Base-by-base conservation (phyloP, 768 basidiomycete species). In the Austroboletus eburneus region DNA sequence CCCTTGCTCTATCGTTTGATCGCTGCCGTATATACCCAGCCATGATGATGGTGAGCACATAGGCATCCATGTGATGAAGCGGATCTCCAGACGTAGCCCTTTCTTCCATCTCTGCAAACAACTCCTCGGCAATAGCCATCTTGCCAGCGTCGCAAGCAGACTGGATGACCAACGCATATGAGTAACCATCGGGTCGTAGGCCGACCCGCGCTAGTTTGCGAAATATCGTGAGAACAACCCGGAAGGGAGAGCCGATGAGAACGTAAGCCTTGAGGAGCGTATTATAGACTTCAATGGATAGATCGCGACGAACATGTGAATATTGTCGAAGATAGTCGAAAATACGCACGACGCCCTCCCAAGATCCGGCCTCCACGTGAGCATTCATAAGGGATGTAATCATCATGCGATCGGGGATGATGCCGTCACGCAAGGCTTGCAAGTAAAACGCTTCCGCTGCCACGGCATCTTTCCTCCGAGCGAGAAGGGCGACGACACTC, bases 181-280 rank as follows among this genome's bases (percentile, higher is more conserved):
- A 83, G 55, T 76, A 72, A 5, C 56, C 63, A 52, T 85, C 77
- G 0, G 90, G 86, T 32, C 72, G 71, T 14, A 85, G 59, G 3
- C 76, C 75, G 7, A 70, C 61, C 30, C 68, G 57, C 46, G 71
- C 64, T 46, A 91, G 67, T 43, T 71, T 74, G 36, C 73, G 68
- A 66, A 92, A 91, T 29, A 89, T 58, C 4, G 69, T 63, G 22
- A 78, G 69, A 33, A 92, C 83, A 22, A 79, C 62, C 25, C 65
- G 63, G 55, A 86, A 87, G 0, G 93, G 91, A 2, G 89, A 80
- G 21, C 87, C 90, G 29, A 89, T 77, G 39, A 85, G 71, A 43
- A 95, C 78, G 57, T 90, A 87, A 2, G 91, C 90, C 65, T 89
- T 90, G 54, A 95, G 69, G 21, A 96, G 73, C 21, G 80, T 80